A percentile compares a stretch with the other conserved stretches of the same genome.
Conservation (phyloP, 176 grass and related monocot species). For the Bonia amplexicaulis region DNA sequence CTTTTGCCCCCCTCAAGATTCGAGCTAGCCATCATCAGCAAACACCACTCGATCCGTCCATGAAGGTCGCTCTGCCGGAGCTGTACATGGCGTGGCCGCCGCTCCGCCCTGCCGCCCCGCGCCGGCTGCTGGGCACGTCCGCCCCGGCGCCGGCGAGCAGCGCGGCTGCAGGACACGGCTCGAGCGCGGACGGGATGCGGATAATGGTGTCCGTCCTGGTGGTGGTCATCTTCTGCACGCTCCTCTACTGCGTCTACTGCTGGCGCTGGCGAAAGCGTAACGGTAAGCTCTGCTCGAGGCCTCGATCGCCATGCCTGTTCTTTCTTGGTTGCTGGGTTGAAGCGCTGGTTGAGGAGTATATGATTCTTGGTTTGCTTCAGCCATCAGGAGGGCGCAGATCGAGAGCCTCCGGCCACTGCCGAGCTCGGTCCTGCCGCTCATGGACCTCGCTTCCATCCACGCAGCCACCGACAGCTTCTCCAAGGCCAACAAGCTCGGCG, state of each 20-base stretch:
- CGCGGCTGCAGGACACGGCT: neutral
- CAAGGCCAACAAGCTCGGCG: slow-evolving; percentile 81
- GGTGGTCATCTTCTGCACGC: slow-evolving; percentile 55
- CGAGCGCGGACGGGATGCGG: slow-evolving; percentile 41
- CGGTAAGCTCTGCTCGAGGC: slow-evolving; percentile 19
- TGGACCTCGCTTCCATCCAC: slow-evolving; percentile 64
- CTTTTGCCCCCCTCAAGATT: neutral
- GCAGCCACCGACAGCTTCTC: slow-evolving; percentile 79
- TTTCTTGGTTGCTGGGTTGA: neutral
- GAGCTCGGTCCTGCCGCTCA: slow-evolving; percentile 64
- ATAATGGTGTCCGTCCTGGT: slow-evolving; percentile 74
- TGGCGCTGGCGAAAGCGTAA: slow-evolving; percentile 95
- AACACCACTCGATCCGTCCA: neutral
- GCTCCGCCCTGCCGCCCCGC: neutral
- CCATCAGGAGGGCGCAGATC: slow-evolving; percentile 54
- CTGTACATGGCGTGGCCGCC: neutral
- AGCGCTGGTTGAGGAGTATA: neutral
- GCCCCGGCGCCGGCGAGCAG: neutral
- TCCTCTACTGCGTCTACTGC: slow-evolving; percentile 85
- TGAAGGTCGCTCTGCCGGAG: neutral
- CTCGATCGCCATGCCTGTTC: neutral
- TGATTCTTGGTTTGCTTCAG: slow-evolving; percentile 13
- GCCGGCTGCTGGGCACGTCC: slow-evolving; percentile 10
- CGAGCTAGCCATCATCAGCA: neutral
- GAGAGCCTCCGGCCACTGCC: slow-evolving; percentile 51